These are phyloP conservation scores for Suhomyces terraborum DNA, from an alignment of 1,139 yeast genomes.

Conservation along the genomic window DNA sequence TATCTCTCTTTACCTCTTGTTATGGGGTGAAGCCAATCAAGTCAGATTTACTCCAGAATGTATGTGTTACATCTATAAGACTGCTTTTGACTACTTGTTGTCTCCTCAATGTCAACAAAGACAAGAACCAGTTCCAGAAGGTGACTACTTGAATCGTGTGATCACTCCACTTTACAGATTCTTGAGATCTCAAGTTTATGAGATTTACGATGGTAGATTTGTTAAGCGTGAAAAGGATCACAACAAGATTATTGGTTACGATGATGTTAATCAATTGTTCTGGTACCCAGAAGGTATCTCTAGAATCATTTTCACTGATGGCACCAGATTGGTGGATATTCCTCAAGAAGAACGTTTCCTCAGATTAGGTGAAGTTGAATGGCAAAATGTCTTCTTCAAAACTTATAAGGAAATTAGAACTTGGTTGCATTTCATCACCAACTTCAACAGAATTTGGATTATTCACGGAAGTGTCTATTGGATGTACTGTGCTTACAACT, in stretches of 20 bases:
- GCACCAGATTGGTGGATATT: slow-evolving; percentile 85
- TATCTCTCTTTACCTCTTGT: slow-evolving; percentile 80
- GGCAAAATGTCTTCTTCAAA: slow-evolving; percentile 93
- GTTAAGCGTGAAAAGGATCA: slow-evolving; percentile 98
- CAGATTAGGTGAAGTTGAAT: slow-evolving; percentile 87
- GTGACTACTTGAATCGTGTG: slow-evolving; percentile 89
- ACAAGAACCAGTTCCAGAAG: slow-evolving; percentile 91
- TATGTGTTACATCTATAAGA: slow-evolving; percentile 88
- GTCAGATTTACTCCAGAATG: slow-evolving; percentile 94
- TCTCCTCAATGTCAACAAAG: slow-evolving; percentile 92
- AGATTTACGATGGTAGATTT: slow-evolving; percentile 89
- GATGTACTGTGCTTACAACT: slow-evolving; percentile 92
- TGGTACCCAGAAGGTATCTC: slow-evolving; percentile 99
- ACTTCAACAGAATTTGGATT: slow-evolving; percentile 98
- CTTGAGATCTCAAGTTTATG: slow-evolving; percentile 93
- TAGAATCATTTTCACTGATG: slow-evolving; percentile 87
- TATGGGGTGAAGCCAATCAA: slow-evolving; percentile 99
- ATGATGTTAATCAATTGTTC: slow-evolving; percentile 96
- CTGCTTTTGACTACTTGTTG: slow-evolving; percentile 83
- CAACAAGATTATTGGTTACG: slow-evolving; percentile 92
- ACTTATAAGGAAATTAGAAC: slow-evolving; percentile 96
- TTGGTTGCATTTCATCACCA: slow-evolving; percentile 94
- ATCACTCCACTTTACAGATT: slow-evolving; percentile 90
- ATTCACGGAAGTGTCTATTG: slow-evolving; percentile 87
- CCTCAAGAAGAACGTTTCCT: slow-evolving; percentile 88